A percentile compares a stretch with the other conserved stretches of the same genome.
phyloP scores from a whole-genome alignment of 129 eudicot genomes.

The Flaveria brownii region DNA sequence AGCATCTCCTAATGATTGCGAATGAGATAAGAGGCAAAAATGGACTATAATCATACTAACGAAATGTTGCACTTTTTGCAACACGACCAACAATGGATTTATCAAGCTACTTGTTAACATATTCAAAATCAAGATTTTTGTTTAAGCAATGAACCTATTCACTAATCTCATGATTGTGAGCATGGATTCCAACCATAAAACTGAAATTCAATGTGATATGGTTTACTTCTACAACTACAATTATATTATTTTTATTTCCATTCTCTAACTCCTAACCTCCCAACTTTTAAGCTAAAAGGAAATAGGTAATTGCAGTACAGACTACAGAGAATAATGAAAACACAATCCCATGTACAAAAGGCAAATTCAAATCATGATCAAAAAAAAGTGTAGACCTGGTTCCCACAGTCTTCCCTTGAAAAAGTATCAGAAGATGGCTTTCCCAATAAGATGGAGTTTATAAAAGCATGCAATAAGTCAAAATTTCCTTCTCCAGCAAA shows the following conservation, averaged over 20 bases:
- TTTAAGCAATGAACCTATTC: neutral
- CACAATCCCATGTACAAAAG: neutral
- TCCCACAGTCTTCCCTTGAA: neutral
- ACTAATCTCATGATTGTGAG: neutral
- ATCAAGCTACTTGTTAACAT: neutral
- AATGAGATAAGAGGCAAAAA: neutral
- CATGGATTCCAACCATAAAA: neutral
- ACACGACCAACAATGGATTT: neutral
- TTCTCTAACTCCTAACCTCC: neutral
- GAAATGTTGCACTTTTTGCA: neutral
- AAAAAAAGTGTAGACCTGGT: neutral
- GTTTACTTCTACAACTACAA: neutral
- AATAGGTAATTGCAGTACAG: neutral
- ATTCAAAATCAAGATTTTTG: neutral
- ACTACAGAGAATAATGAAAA: neutral
- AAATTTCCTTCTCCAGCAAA: neutral
- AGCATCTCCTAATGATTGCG: neutral
- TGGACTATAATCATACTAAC: neutral
- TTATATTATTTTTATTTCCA: neutral
- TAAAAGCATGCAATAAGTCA: neutral
- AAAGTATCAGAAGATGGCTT: neutral
- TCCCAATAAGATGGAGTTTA: neutral
- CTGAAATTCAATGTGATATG: neutral
- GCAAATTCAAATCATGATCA: neutral
- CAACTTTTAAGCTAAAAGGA: neutral